Evolutionary conservation across 371 early-diverging fungal species (phyloP), one percentile per base, ranked within the genome.

Genomic region (Mortierella sp.): DNA sequence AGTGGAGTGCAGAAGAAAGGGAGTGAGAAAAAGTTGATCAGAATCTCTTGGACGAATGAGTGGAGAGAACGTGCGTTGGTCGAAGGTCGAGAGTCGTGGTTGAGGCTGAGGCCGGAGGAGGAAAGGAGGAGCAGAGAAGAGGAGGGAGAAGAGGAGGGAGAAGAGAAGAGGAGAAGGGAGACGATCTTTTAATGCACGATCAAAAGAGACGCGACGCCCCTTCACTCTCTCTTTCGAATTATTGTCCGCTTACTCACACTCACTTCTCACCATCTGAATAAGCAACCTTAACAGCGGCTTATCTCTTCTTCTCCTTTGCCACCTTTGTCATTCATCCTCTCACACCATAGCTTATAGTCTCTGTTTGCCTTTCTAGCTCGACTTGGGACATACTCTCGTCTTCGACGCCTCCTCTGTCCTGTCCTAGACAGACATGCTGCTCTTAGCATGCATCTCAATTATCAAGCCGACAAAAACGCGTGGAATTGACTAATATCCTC

Each of bases 161-260:
- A 32, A 56, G 18, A 32, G 49, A n/a, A 56, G 18, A 32, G 49
- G n/a, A n/a, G n/a, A n/a, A n/a, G n/a, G n/a, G n/a, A n/a, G n/a
- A n/a, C n/a, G n/a, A n/a, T n/a, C n/a, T n/a, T n/a, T n/a, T n/a
- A 41, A 51, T 16, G n/a, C 71, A 41, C 46, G 76, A 56, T 51
- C 58, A 8, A 54, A 55, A 56, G 18, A 32, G 49, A n/a, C 41
- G 74, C 51, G 74, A 70, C 63, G 70, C 75, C 44, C 43, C 56
- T 12, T 75, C 18, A 29, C n/a, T 35, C 71, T 48, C 32, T 58
- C 60, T 35, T 2, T 32, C 18, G 41, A 60, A 29, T 10, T 49
- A 27, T 1, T 43, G 21, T n/a, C 71, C 48, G 38, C 65, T 65
- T 38, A 21, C 68, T 65, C 21, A 65, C 41, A 65, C 41, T 32